Evolutionary conservation across 2,329 filamentous ascomycete species (phyloP), one percentile per base, ranked within the genome.

Genomic region (Cordyceps cateniannulata): DNA sequence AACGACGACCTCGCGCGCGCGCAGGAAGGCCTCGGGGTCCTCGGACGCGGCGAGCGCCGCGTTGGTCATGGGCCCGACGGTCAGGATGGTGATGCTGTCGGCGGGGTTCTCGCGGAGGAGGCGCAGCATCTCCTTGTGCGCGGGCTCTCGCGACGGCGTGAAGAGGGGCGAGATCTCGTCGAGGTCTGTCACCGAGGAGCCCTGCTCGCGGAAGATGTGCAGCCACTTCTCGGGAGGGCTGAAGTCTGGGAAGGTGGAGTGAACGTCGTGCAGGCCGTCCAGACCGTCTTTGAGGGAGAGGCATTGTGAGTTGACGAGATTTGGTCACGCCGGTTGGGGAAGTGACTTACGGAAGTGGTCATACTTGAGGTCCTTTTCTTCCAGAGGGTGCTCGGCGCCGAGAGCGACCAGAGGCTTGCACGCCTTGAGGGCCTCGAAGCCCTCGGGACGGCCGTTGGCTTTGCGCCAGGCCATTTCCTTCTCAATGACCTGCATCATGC

Each of bases 61-160:
- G 71, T 96, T 99, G n/a, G 95, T 98, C 66, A 98, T 78, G 1
- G 95, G 95, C 0, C 95, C 95, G 53, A 98, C 81, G 25, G 90
- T 90, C 42, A 96, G 85, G 70, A 99, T 90, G n/a, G 89, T 93
- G 67, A 99, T 86, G 1, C 90, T 95, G 69, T 92, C 86, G 5
- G 82, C 81, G 8, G 93, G 91, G 69, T 95, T 92, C 68, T 95
- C 89, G 60, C 81, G 82, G 22, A 99, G 82, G 52, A 96, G 80
- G 27, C 89, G 86, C n/a, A 99, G 83, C 55, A 99, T 98, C 75
- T 96, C 92, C 72, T 89, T 83, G 73, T 96, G 88, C 0, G 93
- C 86, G 1, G 85, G 85, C 5, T 78, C 76, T 67, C 86, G 85
- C 20, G 91, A 96, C 0, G 93, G 86, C 3, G 80, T 88, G 75